A percentile compares a stretch with the other conserved stretches of the same genome.
These are phyloP conservation scores for Euphorbia tirucalli DNA, from an alignment of 345 rosid genomes.

Conservation along the genomic window DNA sequence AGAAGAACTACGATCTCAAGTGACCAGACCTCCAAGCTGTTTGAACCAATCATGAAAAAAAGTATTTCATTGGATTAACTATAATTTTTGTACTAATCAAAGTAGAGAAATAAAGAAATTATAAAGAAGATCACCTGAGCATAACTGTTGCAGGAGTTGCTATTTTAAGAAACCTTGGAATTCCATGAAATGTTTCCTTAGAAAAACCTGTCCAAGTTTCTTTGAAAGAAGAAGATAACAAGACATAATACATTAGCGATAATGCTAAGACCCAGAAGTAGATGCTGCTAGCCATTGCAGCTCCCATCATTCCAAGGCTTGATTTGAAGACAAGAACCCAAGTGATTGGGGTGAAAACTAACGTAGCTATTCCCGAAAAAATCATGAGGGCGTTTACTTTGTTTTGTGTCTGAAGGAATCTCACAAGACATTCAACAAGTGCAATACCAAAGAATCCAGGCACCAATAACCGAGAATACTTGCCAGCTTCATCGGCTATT, in stretches of 20 bases:
- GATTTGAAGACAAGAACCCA: conserved; percentile 43
- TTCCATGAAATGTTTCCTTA: no score
- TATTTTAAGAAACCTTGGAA: conserved; percentile 28
- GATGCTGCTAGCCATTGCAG: conserved; percentile 38
- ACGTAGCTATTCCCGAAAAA: conserved; percentile 33
- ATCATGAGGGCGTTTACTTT: conserved; percentile 38
- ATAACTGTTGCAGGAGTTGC: conserved; percentile 43
- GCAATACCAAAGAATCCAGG: conserved; percentile 23
- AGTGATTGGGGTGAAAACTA: conserved; percentile 31
- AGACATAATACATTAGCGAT: conserved; percentile 25
- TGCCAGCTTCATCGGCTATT: conserved; percentile 15
- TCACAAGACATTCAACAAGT: no score
- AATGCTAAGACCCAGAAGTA: conserved; percentile 35
- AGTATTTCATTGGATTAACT: no score
- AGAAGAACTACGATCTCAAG: conserved; percentile 38
- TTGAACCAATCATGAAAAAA: background rate
- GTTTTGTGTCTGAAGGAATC: no score
- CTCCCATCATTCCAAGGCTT: conserved; percentile 43
- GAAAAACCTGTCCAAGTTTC: conserved; percentile 40
- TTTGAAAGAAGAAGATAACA: conserved; percentile 33
- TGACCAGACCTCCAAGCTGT: conserved; percentile 46
- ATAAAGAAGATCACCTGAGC: conserved; percentile 46
- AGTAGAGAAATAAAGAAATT: no score
- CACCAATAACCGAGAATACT: background rate
- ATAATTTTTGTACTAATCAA: no score